Evolutionary conservation across 2,329 filamentous ascomycete species (phyloP), one percentile per base, ranked within the genome.

Genomic region (Pyricularia grisea): DNA sequence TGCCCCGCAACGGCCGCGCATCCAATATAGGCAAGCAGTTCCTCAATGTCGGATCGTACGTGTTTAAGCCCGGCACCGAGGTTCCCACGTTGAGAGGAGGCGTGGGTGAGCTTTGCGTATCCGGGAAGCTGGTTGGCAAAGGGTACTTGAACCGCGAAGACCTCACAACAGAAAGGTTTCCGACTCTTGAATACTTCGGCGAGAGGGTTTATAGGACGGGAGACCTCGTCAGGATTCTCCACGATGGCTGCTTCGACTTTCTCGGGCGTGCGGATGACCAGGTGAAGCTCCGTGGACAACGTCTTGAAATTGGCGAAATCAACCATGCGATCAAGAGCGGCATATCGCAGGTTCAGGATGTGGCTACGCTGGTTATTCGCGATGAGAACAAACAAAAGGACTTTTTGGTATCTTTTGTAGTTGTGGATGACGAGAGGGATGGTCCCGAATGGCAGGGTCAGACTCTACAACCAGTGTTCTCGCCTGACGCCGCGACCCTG

Each of bases 11-110:
- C 72, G 93, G 92, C 0, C 90, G 93, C 33, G 88, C 94, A 0
- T 91, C 92, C 12, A 97, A 97, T 74, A 97, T 97, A 73, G 94
- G 94, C 0, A 85, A 84, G 30, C 91, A 93, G 72, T 97, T 97
- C 72, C 87, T 90, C 72, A 97, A 97, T 71, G 94, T 97, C 0
- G 93, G 93, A 0, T 89, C 91, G 0, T 94, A 90, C 72, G 90
- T 98, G 1, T 82, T 97, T 42, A 83, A 83, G 1, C 90, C 89
- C 0, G 87, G 85, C 0, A 91, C 91, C 0, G 86, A 90, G 30
- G 79, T 82, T 0, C 92, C 92, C 0, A 92, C 97, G 0, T 76
- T 95, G 27, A 85, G 88, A 63, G 94, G 94, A 11, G 92, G 86
- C 1, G 85, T 97, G 3, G 94, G 94, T 4, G 94, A 97, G 79